phyloP scores from a whole-genome alignment of 495 filamentous ascomycete genomes.

The Pyronema omphalodes region DNA sequence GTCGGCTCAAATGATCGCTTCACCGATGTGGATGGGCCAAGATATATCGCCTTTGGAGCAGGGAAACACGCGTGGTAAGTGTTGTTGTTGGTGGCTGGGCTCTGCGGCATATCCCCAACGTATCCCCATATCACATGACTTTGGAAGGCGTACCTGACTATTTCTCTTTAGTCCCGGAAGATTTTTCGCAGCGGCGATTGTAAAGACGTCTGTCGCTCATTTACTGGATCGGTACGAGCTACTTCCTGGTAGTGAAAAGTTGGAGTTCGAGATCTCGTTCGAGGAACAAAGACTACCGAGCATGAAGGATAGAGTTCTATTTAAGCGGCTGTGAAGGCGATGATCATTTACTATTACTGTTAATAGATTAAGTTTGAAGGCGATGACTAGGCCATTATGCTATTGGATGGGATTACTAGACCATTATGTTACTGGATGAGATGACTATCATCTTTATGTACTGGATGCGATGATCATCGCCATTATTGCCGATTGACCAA shows the following conservation, averaged over 20 bases:
- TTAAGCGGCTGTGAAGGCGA: neutral
- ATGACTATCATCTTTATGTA: too few relatives aligned
- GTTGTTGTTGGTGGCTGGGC: neutral
- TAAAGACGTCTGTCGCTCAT: neutral
- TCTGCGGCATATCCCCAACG: neutral
- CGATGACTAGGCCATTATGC: too few relatives aligned
- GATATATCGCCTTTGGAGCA: neutral
- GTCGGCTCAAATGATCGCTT: neutral
- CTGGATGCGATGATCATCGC: too few relatives aligned
- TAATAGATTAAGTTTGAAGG: too few relatives aligned
- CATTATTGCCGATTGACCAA: too few relatives aligned
- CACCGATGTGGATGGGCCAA: neutral
- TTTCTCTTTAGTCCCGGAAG: neutral
- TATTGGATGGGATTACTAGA: too few relatives aligned
- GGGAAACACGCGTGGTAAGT: neutral
- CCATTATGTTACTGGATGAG: too few relatives aligned
- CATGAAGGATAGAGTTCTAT: neutral
- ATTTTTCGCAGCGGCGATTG: neutral
- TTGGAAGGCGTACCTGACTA: too few relatives aligned
- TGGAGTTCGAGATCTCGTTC: neutral
- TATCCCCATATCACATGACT: neutral
- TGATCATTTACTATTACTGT: too few relatives aligned
- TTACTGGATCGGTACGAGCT: neutral
- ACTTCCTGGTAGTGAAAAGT: neutral
- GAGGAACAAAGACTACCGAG: slow-evolving; percentile 1